Evolutionary conservation across 768 basidiomycete species (phyloP), one percentile per base, ranked within the genome.

Genomic region (Lentinula guzmanii): DNA sequence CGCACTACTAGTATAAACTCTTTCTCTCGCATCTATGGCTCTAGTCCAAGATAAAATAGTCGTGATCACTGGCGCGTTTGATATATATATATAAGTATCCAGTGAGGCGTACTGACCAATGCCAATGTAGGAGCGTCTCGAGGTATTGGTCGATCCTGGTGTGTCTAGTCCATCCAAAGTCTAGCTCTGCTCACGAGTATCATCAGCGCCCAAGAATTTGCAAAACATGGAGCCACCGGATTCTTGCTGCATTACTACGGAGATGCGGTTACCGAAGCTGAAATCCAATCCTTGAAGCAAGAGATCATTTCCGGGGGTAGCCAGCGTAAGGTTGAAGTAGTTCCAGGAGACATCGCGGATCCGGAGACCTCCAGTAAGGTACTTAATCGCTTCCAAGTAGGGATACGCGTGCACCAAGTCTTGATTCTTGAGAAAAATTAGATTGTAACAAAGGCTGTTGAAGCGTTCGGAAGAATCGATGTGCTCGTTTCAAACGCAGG

Each of bases 91-190:
- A 21, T 8, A 8, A 46, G 9, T 21, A 24, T 24, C 21, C 21
- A 24, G 46, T 7, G 46, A 48, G 6, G 18, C 9, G 18, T 48
- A 24, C 21, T 18, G 43, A 45, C 43, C 42, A 83, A 89, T 15
- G 83, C 82, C 62, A 85, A 90, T 65, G 90, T 89, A 15, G 89
- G 89, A 16, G 79, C 85, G n/a, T 87, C 86, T 6, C 77, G 86
- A 62, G 90, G 89, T 21, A 91, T 91, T 61, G 89, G 90, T 11
- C 78, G 85, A 63, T 86, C 83, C 33, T 87, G 86, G 77, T 78
- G 65, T 48, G 70, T 55, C 35, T 51, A 43, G 18, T 28, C n/a
- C 28, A 41, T 52, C 52, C 15, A 9, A 39, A 37, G 24, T 35
- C 48, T 33, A 21, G 18, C 2, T 2, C 35, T 45, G 28, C 33